These are phyloP conservation scores for Durotheca rogersii DNA, from an alignment of 495 filamentous ascomycete species.

Conservation along the genomic window DNA sequence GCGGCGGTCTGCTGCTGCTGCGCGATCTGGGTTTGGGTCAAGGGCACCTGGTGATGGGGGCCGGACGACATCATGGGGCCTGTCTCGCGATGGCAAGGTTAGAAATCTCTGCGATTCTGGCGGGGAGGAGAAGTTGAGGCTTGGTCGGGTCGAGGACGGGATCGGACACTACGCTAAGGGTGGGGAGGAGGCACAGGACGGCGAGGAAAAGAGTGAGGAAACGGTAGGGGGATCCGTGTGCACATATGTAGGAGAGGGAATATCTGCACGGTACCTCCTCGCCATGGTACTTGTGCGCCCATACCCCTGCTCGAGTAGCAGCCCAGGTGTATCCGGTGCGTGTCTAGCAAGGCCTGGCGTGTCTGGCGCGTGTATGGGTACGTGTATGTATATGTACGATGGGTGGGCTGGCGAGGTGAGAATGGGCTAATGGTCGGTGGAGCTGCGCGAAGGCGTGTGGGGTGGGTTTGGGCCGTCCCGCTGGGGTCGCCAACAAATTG, in stretches of 20 bases:
- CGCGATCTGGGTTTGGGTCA: slow-evolving; percentile 55
- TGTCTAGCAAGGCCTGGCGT: too few species aligned
- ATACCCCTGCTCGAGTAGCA: too few species aligned
- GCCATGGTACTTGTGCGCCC: too few species aligned
- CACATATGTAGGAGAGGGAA: too few species aligned
- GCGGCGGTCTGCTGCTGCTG: slow-evolving; percentile 57
- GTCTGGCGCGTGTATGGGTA: slow-evolving; percentile 8
- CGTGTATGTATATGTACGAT: slow-evolving; percentile 6
- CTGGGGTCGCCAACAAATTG: background rate
- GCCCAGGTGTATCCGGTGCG: too few species aligned
- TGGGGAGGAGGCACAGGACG: slow-evolving; percentile 3
- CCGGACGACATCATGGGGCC: slow-evolving; percentile 61
- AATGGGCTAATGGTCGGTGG: slow-evolving; percentile 25
- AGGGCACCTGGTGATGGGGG: slow-evolving; percentile 46
- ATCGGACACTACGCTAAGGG: too few species aligned
- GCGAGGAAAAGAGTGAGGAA: slow-evolving; percentile 2
- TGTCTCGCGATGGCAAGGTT: slow-evolving; percentile 36
- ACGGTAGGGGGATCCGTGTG: too few species aligned
- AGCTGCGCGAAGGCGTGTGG: slow-evolving; percentile 15
- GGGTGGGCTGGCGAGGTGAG: slow-evolving; percentile 2
- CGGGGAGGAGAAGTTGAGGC: too few species aligned
- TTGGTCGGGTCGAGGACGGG: too few species aligned
- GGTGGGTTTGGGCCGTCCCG: background rate
- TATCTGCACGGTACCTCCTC: background rate
- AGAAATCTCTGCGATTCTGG: too few species aligned